Percentiles rank a stretch among this genome's conserved stretches.
These are phyloP conservation scores for Xylaria sp. DNA, from an alignment of 2,329 filamentous ascomycete genomes.

Conservation along the genomic window DNA sequence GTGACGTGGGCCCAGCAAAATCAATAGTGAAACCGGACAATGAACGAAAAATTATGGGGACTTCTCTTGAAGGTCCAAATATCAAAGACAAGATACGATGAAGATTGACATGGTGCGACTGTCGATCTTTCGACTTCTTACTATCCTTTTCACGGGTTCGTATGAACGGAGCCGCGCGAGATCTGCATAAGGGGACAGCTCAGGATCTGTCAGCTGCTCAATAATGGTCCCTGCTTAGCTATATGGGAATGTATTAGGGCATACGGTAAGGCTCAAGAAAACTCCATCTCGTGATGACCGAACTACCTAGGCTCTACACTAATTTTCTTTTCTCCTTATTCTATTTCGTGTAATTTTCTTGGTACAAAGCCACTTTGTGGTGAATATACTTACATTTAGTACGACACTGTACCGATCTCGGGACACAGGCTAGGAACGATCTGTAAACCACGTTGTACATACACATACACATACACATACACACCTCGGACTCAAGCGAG, in stretches of 20 bases:
- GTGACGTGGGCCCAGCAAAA: constrained; percentile 24
- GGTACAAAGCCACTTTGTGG: background rate
- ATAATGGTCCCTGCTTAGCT: background rate
- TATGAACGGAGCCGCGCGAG: constrained; percentile 20
- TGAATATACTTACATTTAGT: constrained; percentile 4
- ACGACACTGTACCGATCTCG: constrained; percentile 8
- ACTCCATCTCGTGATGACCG: background rate
- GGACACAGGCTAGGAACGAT: background rate
- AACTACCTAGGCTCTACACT: background rate
- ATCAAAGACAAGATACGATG: constrained; percentile 16
- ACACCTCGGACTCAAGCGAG: background rate
- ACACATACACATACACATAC: constrained; percentile 10
- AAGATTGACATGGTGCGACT: constrained; percentile 27
- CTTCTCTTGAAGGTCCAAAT: constrained; percentile 2
- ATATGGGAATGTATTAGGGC: background rate
- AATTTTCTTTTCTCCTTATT: background rate
- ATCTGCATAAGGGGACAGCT: constrained; percentile 29
- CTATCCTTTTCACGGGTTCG: background rate
- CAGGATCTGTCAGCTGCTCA: too few relatives aligned
- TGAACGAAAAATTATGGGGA: constrained; percentile 20
- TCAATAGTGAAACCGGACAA: constrained; percentile 24
- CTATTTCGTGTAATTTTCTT: background rate
- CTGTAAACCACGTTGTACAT: background rate
- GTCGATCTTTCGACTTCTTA: constrained; percentile 13
- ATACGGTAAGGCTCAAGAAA: background rate